Evolutionary conservation across 2,329 filamentous ascomycete genomes (phyloP), one percentile per base, ranked within the genome.

Genomic region (Metarhizium album): DNA sequence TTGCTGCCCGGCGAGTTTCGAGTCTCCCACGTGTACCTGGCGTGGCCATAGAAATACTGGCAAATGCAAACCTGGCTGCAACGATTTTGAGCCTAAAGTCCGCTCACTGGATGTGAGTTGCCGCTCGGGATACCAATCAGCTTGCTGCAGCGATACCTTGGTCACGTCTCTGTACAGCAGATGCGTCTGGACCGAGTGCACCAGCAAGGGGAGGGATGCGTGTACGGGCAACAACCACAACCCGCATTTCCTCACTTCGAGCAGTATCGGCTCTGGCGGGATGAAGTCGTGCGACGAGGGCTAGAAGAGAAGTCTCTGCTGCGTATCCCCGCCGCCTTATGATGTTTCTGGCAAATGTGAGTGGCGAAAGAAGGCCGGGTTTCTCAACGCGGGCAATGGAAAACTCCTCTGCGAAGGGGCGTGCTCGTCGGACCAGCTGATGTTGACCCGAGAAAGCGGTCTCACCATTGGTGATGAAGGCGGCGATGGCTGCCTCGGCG

Each of bases 41-140:
- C 52, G 53, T 23, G 53, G 53, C 1, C 55, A 58, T 42, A 51
- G 46, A 22, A 58, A 54, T 47, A 49, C 54, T 33, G 56, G 56
- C 37, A 52, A 48, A 2, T 58, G 54, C 48, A 50, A 52, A 22
- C 48, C 53, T 37, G 49, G 52, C 23, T 58, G 56, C 42, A 24
- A 52, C 1, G 37, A 31, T 31, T 50, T 37, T 27, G 53, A 55
- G 45, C 52, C 57, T 31, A 52, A 56, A 42, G 47, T 58, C 14
- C 50, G 55, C 35, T 42, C 48, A 20, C 42, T 52, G 22, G 18
- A 31, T 14, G 37, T 46, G 3, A 48, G 52, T 22, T 57, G 55
- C 47, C 49, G 40, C 2, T 42, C 27, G 9, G 31, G 48, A 45
- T 48, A 54, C 33, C 54, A 57, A 52, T 46, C 42, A 8, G 55